Conservation (phyloP, 2,329 filamentous ascomycete species). For the Exophiala alcalophila region DNA sequence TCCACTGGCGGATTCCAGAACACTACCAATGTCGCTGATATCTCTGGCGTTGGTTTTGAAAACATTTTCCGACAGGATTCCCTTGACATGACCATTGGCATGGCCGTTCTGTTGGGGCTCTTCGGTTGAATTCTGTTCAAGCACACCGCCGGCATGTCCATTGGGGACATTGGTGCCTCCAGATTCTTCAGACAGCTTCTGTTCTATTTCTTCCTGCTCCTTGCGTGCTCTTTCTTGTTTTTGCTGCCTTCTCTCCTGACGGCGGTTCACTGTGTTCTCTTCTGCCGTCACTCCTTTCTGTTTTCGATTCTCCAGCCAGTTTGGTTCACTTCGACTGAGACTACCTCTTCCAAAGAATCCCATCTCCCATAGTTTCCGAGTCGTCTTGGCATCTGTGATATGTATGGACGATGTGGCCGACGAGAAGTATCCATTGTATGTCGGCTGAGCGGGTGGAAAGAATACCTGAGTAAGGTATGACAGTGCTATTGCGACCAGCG, state of each 20-base stretch:
- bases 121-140: slow-evolving; percentile 61
- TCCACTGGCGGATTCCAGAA: slow-evolving; percentile 24
- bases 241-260: slow-evolving; percentile 75
- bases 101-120: slow-evolving; percentile 38
- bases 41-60: slow-evolving; percentile 28
- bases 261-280: slow-evolving; percentile 70
- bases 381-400: slow-evolving; percentile 70
- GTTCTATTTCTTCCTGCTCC: slow-evolving; percentile 79
- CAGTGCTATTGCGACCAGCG: slow-evolving; percentile 74
- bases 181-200: slow-evolving; percentile 59
- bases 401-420: slow-evolving; percentile 77
- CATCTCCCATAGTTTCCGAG: slow-evolving; percentile 87
- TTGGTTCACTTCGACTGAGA: slow-evolving; percentile 90
- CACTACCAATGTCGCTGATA: slow-evolving; percentile 27
- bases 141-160: slow-evolving; percentile 1
- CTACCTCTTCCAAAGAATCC: slow-evolving; percentile 96
- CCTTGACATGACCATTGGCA: slow-evolving; percentile 9
- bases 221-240: slow-evolving; percentile 90
- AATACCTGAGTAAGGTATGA: slow-evolving; percentile 73
- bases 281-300: slow-evolving; percentile 77
- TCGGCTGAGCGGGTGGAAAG: slow-evolving; percentile 57
- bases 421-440: slow-evolving; percentile 78
- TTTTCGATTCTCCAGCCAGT: slow-evolving; percentile 82
- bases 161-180: slow-evolving; percentile 1
- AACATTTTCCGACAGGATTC: slow-evolving; percentile 14